Conservation (phyloP, 495 filamentous ascomycete genomes). For the Aspergillus nanangensis region DNA sequence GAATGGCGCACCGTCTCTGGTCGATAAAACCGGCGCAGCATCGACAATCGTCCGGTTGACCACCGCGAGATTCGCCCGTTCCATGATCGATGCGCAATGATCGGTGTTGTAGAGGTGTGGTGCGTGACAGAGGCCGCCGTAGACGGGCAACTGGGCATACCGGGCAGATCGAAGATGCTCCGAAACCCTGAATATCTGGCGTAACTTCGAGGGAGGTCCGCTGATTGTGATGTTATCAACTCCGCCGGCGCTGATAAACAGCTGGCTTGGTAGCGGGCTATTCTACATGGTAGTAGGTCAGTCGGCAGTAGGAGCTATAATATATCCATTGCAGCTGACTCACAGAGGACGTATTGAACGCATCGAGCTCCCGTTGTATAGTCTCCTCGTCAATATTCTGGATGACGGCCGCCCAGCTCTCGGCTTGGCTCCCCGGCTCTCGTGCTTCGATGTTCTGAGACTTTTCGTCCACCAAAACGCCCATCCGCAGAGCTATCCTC, state of each 20-base stretch:
- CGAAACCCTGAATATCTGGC: slow-evolving; percentile 18
- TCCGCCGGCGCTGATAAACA: slow-evolving; percentile 30
- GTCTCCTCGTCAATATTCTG: slow-evolving; percentile 16
- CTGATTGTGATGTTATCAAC: slow-evolving; percentile 26
- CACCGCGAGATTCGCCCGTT: neutral
- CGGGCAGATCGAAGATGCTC: slow-evolving; percentile 20
- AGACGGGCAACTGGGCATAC: slow-evolving; percentile 22
- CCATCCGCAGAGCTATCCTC: slow-evolving; percentile 30
- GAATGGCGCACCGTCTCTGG: slow-evolving; percentile 2
- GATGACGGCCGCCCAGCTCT: slow-evolving; percentile 36
- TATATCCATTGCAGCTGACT: too few species aligned
- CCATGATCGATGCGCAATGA: slow-evolving; percentile 26
- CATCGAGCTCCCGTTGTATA: slow-evolving; percentile 29
- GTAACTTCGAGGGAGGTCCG: slow-evolving; percentile 35
- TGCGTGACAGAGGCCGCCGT: slow-evolving; percentile 37
- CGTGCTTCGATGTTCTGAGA: slow-evolving; percentile 19
- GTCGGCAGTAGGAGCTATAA: too few species aligned
- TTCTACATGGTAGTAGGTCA: neutral
- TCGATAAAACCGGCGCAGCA: slow-evolving; percentile 3
- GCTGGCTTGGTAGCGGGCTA: slow-evolving; percentile 15
- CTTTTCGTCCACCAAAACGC: slow-evolving; percentile 22
- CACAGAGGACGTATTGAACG: slow-evolving; percentile 14
- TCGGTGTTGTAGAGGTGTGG: slow-evolving; percentile 52
- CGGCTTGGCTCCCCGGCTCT: neutral
- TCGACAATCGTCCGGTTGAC: neutral